phyloP scores from a whole-genome alignment of 768 basidiomycete species.

The Suillus cothurnatus region DNA sequence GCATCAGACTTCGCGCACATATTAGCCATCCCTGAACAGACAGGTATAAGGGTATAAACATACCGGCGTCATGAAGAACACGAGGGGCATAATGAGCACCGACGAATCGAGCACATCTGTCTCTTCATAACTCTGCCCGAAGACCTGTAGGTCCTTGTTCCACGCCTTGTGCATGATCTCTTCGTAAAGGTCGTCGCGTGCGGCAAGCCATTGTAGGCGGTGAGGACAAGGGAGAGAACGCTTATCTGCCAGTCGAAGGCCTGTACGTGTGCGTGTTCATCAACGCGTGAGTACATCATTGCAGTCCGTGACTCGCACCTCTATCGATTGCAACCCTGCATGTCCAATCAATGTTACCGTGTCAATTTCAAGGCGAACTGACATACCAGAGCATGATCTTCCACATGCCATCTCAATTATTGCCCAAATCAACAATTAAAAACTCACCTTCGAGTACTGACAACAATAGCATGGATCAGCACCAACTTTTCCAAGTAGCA shows the following conservation, averaged over 20 bases:
- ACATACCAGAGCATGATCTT: conserved; percentile 90
- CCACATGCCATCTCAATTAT: conserved; percentile 8
- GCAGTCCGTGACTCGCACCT: conserved; percentile 42
- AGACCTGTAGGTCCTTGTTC: conserved; percentile 69
- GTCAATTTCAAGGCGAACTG: background rate
- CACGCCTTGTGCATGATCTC: conserved; percentile 90
- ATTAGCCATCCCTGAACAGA: background rate
- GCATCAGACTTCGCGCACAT: conserved; percentile 67
- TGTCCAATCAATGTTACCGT: conserved; percentile 7
- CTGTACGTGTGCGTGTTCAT: conserved; percentile 31
- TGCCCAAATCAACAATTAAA: background rate
- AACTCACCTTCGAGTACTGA: conserved; percentile 77
- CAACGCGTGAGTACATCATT: background rate
- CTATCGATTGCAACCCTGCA: conserved; percentile 92
- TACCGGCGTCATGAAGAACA: conserved; percentile 87
- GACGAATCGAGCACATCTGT: conserved; percentile 81
- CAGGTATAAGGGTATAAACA: conserved; percentile 27
- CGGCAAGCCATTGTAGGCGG: conserved; percentile 67
- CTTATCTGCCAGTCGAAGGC: conserved; percentile 91
- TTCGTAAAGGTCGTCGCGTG: conserved; percentile 87
- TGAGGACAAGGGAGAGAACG: conserved; percentile 86
- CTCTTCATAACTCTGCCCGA: conserved; percentile 92
- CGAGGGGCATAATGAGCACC: conserved; percentile 89
- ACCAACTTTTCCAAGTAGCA: background rate
- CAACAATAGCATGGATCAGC: conserved; percentile 8